Evolutionary conservation across 192 early-diverging fungal genomes (phyloP).

Genomic region (Backusella australiensis): DNA sequence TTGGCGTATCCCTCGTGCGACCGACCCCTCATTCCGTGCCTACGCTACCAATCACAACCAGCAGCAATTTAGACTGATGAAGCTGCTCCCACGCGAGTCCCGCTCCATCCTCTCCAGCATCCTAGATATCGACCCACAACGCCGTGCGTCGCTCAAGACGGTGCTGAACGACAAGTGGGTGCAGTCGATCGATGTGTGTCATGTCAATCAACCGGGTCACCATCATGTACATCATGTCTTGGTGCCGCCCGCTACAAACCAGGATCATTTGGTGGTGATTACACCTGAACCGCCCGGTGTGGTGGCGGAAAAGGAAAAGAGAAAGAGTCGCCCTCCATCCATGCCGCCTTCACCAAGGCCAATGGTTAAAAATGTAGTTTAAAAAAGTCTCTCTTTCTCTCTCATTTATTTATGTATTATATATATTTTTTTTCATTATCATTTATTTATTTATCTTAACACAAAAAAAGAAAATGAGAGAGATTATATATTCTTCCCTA

Average conservation of each 20-base stretch:
- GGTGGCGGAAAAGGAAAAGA: slow-evolving; percentile 34
- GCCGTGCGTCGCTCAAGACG: slow-evolving; percentile 58
- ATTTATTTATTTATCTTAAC: background rate
- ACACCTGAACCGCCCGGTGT: slow-evolving; percentile 31
- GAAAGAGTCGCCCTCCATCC: slow-evolving; percentile 14
- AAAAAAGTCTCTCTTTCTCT: background rate
- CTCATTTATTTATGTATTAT: background rate
- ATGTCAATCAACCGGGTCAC: slow-evolving; percentile 7
- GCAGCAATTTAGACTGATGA: slow-evolving; percentile 48
- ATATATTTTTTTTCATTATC: background rate
- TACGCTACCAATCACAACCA: slow-evolving; percentile 40
- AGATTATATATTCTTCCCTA: too few species aligned
- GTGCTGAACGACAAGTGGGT: slow-evolving; percentile 77
- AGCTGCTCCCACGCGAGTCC: slow-evolving; percentile 58
- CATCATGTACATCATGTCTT: slow-evolving; percentile 40
- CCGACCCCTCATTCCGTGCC: slow-evolving; percentile 61
- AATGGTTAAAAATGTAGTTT: background rate
- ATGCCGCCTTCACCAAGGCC: background rate
- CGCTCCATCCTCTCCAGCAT: slow-evolving; percentile 60
- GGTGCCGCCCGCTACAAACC: background rate
- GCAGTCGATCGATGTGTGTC: slow-evolving; percentile 60
- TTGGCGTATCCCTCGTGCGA: slow-evolving; percentile 54
- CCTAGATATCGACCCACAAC: slow-evolving; percentile 58
- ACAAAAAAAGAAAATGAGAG: too few species aligned
- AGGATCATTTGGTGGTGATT: slow-evolving; percentile 27